Base-by-base conservation (phyloP, 2,329 filamentous ascomycete genomes). In the Penicillium sp. region DNA sequence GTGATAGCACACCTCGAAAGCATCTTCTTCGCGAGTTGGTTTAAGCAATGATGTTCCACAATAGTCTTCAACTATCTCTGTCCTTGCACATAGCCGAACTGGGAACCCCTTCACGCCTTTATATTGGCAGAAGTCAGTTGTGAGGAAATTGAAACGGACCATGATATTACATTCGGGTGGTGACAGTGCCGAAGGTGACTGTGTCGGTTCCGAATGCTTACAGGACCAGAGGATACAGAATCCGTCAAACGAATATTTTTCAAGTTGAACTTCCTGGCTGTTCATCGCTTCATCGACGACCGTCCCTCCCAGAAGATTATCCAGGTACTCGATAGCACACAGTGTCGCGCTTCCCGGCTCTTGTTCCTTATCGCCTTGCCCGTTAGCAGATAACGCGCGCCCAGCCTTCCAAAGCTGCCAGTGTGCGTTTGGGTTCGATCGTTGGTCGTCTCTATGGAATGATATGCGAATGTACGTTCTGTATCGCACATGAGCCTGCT, bases 21-120 rank as follows among this genome's bases (percentile, higher is more conserved):
- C 46, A 49, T 19, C 26, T 19, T 13, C 26, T 5, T n/a, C 15
- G 2, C 15, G 49, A 19, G 17, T 4, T 30, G 35, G 11, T 3
- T 15, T 17, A 0, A 15, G 7, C 35, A 13, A 41, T 41, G 35
- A 15, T 41, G 13, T 17, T 15, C 13, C 35, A 5, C 13, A 3
- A 15, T 15, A 1, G 11, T 15, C 11, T 3, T 8, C 11, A n/a
- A 51, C n/a, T 1, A 31, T n/a, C 26, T 89, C 90, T 0, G 93
- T 97, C 77, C 97, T 97, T 21, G 92, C 88, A 75, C 92, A 97
- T 1, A 97, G 84, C 52, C 93, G 84, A 7, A 97, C 92, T 0
- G 93, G 92, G 66, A 96, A 96, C 26, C 93, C 93, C 78, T 97
- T 97, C 55, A 97, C 93, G 45, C 93, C 93, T 73, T 97, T 97